Conservation (phyloP, 352 stramenopile genomes). For the Globisporangium radiosum region DNA sequence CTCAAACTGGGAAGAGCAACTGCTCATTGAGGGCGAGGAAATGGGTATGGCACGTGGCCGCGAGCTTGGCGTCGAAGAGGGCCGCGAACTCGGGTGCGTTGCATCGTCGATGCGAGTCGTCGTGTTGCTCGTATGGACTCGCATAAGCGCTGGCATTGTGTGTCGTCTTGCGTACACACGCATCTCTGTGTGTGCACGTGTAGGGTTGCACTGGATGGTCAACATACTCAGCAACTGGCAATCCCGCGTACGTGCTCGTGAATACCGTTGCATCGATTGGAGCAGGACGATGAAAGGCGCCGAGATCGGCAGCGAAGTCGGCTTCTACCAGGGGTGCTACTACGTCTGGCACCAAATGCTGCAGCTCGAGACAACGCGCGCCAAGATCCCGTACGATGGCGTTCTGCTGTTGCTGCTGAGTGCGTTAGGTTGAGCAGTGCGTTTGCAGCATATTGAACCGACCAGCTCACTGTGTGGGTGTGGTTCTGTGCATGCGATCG, state of each 20-base stretch:
- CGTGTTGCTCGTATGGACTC: too few species aligned
- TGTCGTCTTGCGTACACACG: background rate
- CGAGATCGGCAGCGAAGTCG: conserved; percentile 76
- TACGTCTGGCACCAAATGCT: conserved; percentile 61
- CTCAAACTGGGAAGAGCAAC: conserved; percentile 58
- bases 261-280: background rate
- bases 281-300: conserved; percentile 68
- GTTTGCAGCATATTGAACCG: background rate
- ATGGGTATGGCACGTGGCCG: conserved; percentile 47
- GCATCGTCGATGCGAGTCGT: background rate
- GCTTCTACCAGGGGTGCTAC: conserved; percentile 80
- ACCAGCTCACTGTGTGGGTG: background rate
- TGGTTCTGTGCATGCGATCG: too few species aligned
- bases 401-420: background rate
- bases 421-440: background rate
- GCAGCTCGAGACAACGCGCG: conserved; percentile 21
- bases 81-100: conserved; percentile 59
- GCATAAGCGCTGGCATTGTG: background rate
- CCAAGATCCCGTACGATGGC: conserved; percentile 35
- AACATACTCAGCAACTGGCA: background rate
- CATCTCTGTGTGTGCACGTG: background rate
- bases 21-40: conserved; percentile 61
- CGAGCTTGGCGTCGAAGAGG: conserved; percentile 64
- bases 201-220: background rate
- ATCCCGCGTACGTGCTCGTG: conserved; percentile 6